Percentiles rank a stretch among this genome's conserved stretches.
Evolutionary conservation across 1,284 basidiomycete genomes (phyloP).

Genomic region (Tylopilus sp.): DNA sequence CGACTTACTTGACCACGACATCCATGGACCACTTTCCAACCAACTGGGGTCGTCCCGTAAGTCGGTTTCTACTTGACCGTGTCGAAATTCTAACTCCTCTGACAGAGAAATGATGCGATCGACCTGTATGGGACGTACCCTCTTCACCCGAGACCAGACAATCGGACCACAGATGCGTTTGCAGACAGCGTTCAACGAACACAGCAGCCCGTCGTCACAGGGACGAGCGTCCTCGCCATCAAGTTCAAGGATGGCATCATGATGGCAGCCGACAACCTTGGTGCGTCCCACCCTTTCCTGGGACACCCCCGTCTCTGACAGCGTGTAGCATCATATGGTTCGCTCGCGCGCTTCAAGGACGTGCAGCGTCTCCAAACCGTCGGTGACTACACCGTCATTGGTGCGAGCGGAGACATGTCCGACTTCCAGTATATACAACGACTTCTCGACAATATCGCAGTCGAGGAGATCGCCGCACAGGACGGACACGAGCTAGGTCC

Average conservation of each 20-base stretch:
- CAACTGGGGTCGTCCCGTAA: conserved; percentile 75
- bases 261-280: conserved; percentile 98
- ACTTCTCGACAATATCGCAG: conserved; percentile 68
- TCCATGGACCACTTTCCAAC: conserved; percentile 79
- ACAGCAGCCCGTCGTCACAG: conserved; percentile 94
- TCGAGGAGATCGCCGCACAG: conserved; percentile 75
- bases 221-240: conserved; percentile 91
- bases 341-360: conserved; percentile 95
- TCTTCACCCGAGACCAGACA: conserved; percentile 54
- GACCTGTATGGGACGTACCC: conserved; percentile 76
- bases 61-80: conserved; percentile 22
- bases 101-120: conserved; percentile 64
- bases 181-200: conserved; percentile 68
- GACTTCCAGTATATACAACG: conserved; percentile 95
- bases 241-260: conserved; percentile 97
- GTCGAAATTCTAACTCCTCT: conserved; percentile 3
- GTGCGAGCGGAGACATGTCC: conserved; percentile 94
- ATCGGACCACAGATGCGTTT: conserved; percentile 60
- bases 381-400: conserved; percentile 83
- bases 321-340: conserved; percentile 89
- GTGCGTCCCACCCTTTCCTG: conserved; percentile 40
- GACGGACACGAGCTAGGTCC: conserved; percentile 89
- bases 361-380: conserved; percentile 85
- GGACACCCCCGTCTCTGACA: background rate
- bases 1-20: too few relatives aligned